These are phyloP conservation scores for Polyporus arcularius DNA, from an alignment of 768 basidiomycete genomes.

Conservation along the genomic window DNA sequence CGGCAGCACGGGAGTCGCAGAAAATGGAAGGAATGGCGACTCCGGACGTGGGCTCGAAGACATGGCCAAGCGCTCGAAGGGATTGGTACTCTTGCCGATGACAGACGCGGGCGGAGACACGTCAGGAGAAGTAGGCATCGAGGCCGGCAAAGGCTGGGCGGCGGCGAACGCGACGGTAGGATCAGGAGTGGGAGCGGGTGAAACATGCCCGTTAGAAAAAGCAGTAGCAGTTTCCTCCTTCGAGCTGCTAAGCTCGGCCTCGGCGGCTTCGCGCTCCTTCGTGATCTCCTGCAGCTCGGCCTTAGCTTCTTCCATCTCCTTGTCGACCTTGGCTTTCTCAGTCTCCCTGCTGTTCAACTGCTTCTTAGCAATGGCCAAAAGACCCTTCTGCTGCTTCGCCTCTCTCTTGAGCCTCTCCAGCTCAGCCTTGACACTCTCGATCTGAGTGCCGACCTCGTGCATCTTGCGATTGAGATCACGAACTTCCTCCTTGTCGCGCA, in stretches of 20 bases:
- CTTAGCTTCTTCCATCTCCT: slow-evolving; percentile 70
- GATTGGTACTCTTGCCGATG: slow-evolving; percentile 79
- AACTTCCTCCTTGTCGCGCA: slow-evolving; percentile 94
- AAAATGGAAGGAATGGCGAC: slow-evolving; percentile 62
- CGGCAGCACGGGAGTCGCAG: slow-evolving; percentile 37
- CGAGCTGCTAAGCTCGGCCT: slow-evolving; percentile 47
- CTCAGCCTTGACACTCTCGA: slow-evolving; percentile 66
- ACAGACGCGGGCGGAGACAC: slow-evolving; percentile 49
- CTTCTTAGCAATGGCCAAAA: slow-evolving; percentile 93
- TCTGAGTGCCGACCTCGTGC: slow-evolving; percentile 76
- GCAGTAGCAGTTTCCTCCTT: slow-evolving; percentile 20
- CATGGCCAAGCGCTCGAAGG: slow-evolving; percentile 76
- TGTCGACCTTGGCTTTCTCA: slow-evolving; percentile 67
- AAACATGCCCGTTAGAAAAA: slow-evolving; percentile 24
- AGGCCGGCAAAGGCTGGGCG: slow-evolving; percentile 68
- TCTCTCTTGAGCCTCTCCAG: slow-evolving; percentile 92
- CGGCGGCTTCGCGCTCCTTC: slow-evolving; percentile 57
- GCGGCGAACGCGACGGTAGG: slow-evolving; percentile 50
- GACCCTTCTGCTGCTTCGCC: slow-evolving; percentile 93
- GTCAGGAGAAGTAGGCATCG: slow-evolving; percentile 34
- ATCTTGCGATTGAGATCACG: slow-evolving; percentile 83
- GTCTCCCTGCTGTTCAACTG: slow-evolving; percentile 85
- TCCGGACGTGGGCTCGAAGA: slow-evolving; percentile 49
- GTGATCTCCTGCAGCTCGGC: slow-evolving; percentile 52
- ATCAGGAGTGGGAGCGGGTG: slow-evolving; percentile 18